Evolutionary conservation across 495 filamentous ascomycete species (phyloP).

Genomic region (Podospora anserina): DNA sequence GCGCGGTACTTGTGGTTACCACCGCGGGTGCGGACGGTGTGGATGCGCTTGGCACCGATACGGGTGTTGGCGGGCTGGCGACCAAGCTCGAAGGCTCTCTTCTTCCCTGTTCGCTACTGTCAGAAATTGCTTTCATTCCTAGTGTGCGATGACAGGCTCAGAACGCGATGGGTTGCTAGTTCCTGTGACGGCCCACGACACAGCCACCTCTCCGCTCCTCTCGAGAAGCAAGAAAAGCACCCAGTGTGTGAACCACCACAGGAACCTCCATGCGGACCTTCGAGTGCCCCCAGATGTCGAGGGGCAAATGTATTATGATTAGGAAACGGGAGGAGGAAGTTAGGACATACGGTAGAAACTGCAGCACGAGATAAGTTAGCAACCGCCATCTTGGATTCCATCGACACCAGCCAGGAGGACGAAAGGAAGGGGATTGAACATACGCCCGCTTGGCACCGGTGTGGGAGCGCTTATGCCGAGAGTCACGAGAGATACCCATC

Average conservation of each 20-base stretch:
- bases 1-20: constrained; percentile 99
- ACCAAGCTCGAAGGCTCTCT: constrained; percentile 98
- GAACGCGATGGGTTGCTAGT: constrained; percentile 52
- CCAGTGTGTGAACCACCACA: constrained; percentile 9
- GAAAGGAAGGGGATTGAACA: constrained; percentile 11
- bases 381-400: background rate
- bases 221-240: background rate
- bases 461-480: constrained; percentile 97
- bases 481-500: constrained; percentile 99
- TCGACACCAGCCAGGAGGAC: background rate
- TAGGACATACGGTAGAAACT: constrained; percentile 39
- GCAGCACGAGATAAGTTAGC: constrained; percentile 26
- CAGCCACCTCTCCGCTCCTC: constrained; percentile 14
- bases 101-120: constrained; percentile 56
- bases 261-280: constrained; percentile 51
- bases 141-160: constrained; percentile 51
- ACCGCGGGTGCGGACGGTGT: constrained; percentile 96
- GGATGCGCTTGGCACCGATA: constrained; percentile 97
- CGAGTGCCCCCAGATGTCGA: constrained; percentile 35
- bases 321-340: constrained; percentile 19
- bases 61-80: constrained; percentile 98
- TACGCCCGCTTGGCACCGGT: constrained; percentile 89
- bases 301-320: constrained; percentile 19
- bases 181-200: constrained; percentile 23
- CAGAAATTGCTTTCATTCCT: constrained; percentile 29